phyloP scores from a whole-genome alignment of 192 early-diverging fungal species.

The Coemansia sp. region DNA sequence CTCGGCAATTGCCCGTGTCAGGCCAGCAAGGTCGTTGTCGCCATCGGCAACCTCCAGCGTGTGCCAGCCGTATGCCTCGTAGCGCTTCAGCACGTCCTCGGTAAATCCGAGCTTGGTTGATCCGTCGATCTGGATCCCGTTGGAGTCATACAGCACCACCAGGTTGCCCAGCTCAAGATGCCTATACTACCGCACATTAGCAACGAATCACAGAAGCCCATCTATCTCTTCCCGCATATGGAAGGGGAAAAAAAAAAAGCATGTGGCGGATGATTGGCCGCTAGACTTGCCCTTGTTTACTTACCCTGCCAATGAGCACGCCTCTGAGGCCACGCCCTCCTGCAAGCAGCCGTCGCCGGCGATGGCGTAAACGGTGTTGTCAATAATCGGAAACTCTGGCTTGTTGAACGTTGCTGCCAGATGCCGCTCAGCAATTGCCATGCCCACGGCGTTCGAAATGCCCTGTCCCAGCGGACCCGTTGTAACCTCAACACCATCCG shows the following conservation, averaged over 20 bases:
- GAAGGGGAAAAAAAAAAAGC: too few species aligned
- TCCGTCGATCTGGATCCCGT: slow-evolving; percentile 95
- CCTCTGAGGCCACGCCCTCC: slow-evolving; percentile 93
- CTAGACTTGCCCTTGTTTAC: neutral
- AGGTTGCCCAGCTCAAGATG: slow-evolving; percentile 91
- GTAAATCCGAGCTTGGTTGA: slow-evolving; percentile 82
- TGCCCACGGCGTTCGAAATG: slow-evolving; percentile 87
- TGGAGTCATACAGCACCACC: slow-evolving; percentile 94
- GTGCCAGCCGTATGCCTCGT: slow-evolving; percentile 94
- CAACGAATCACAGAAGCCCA: neutral
- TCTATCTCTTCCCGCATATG: slow-evolving; percentile 3
- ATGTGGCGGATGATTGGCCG: slow-evolving; percentile 6
- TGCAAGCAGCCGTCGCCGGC: slow-evolving; percentile 96
- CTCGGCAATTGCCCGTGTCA: slow-evolving; percentile 71
- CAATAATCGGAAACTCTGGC: slow-evolving; percentile 79
- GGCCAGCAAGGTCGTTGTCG: slow-evolving; percentile 69
- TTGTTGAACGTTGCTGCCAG: slow-evolving; percentile 88
- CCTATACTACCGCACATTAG: slow-evolving; percentile 11
- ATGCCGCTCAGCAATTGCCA: slow-evolving; percentile 86
- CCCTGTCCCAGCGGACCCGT: slow-evolving; percentile 97
- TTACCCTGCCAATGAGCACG: slow-evolving; percentile 83
- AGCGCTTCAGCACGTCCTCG: slow-evolving; percentile 85
- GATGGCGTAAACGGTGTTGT: slow-evolving; percentile 83
- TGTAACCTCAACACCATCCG: slow-evolving; percentile 91
- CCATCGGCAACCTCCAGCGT: slow-evolving; percentile 73